Percentiles rank a stretch among this genome's conserved stretches.
These are phyloP conservation scores for Buddleja alternifolia DNA, from an alignment of 257 asterid species.

Conservation along the genomic window DNA sequence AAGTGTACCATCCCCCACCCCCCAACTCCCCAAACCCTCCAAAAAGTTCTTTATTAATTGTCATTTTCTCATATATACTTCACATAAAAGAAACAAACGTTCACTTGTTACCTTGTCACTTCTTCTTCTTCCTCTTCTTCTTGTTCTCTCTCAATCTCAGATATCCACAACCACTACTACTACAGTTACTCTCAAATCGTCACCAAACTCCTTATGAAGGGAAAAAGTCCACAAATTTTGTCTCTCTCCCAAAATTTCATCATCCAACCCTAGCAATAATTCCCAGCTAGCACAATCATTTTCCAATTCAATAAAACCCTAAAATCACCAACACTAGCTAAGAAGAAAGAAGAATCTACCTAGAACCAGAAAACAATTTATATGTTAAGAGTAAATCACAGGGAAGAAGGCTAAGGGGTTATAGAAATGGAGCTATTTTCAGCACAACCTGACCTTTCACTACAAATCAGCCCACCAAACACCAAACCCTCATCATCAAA, in stretches of 20 bases:
- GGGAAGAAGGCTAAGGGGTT: no score
- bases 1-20: no score
- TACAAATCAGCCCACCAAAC: constrained; percentile 58
- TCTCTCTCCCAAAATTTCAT: constrained; percentile 1
- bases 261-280: neutral
- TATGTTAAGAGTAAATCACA: neutral
- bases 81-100: constrained; percentile 59
- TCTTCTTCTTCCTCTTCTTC: no score
- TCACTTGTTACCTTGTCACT: constrained; percentile 47
- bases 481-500: no score
- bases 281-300: neutral
- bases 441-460: constrained; percentile 60
- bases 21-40: no score
- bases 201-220: constrained; percentile 31
- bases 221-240: constrained; percentile 30
- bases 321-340: constrained; percentile 5
- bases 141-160: no score
- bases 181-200: constrained; percentile 35
- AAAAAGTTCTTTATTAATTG: constrained; percentile 41
- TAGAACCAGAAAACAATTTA: constrained; percentile 2
- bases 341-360: neutral
- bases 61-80: constrained; percentile 67
- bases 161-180: no score
- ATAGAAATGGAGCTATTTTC: constrained; percentile 54
- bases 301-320: constrained; percentile 26